Conservation (phyloP, 1,139 yeast genomes). For the Blastobotrys proliferans region DNA sequence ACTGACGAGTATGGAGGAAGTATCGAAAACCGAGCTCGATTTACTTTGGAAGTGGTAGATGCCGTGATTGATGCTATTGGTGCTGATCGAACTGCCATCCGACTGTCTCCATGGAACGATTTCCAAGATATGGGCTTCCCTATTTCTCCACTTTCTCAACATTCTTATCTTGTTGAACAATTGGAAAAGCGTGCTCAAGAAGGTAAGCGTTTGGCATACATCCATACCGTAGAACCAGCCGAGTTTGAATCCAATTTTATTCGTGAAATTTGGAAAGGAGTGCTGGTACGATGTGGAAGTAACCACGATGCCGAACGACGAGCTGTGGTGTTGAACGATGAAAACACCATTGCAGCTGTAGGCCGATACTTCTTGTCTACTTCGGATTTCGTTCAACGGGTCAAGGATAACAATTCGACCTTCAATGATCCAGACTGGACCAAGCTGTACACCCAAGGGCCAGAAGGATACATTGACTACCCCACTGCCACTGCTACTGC, state of each 20-base stretch:
- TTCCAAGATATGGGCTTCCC: constrained; percentile 38
- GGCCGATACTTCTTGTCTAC: constrained; percentile 47
- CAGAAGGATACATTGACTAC: constrained; percentile 37
- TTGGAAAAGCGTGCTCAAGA: constrained; percentile 30
- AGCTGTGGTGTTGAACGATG: constrained; percentile 23
- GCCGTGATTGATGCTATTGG: constrained; percentile 45
- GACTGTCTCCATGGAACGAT: constrained; percentile 58
- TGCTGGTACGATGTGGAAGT: constrained; percentile 43
- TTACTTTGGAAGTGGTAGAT: constrained; percentile 54
- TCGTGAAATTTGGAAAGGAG: constrained; percentile 38
- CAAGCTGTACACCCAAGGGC: neutral
- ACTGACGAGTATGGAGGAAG: constrained; percentile 70
- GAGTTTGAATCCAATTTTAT: too few species aligned
- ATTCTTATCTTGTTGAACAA: constrained; percentile 23
- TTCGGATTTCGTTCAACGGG: constrained; percentile 45
- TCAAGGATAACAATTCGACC: constrained; percentile 18
- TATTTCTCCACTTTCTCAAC: constrained; percentile 30
- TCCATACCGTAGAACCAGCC: constrained; percentile 50
- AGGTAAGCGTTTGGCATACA: constrained; percentile 46
- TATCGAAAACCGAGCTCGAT: constrained; percentile 60
- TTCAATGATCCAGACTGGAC: neutral
- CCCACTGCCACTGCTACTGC: constrained; percentile 14
- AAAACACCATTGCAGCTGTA: constrained; percentile 42
- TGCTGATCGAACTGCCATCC: constrained; percentile 48
- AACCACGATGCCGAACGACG: neutral